Evolutionary conservation across 2,329 filamentous ascomycete species (phyloP).

Genomic region (Monosporascus sp.): DNA sequence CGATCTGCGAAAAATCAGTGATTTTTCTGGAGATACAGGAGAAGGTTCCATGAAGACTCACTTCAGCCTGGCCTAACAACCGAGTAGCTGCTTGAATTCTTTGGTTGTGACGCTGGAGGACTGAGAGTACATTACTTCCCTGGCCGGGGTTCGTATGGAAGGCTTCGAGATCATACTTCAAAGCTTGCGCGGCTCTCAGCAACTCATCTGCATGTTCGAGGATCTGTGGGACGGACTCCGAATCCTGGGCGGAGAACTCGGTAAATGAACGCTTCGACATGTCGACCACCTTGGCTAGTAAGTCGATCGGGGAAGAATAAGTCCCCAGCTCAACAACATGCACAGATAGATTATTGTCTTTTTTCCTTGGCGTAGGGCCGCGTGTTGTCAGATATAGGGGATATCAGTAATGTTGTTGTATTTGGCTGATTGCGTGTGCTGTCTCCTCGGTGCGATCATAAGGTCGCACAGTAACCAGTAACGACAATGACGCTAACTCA

Average conservation of each 20-base stretch:
- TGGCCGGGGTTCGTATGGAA: slow-evolving; percentile 8
- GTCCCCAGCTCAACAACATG: no score
- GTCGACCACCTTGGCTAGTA: not conserved
- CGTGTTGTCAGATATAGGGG: no score
- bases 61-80: slow-evolving; percentile 15
- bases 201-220: slow-evolving; percentile 33
- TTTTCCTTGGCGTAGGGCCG: no score
- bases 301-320: no score
- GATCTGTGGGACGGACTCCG: slow-evolving; percentile 23
- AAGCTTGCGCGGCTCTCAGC: slow-evolving; percentile 30
- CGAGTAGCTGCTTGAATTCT: slow-evolving; percentile 15
- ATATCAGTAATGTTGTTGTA: no score
- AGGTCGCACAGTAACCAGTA: no score
- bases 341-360: no score
- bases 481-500: no score
- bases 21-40: slow-evolving; percentile 1
- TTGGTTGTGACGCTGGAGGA: slow-evolving; percentile 17
- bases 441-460: no score
- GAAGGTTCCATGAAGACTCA: slow-evolving; percentile 1
- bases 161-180: slow-evolving; percentile 26
- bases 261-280: slow-evolving; percentile 35
- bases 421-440: no score
- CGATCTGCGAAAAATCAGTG: slow-evolving; percentile 5
- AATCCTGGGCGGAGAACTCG: slow-evolving; percentile 18
- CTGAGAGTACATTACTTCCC: slow-evolving; percentile 10